Evolutionary conservation across 2,329 filamentous ascomycete species (phyloP), one percentile per base, ranked within the genome.

Genomic region (Colletotrichum tamarilloi): DNA sequence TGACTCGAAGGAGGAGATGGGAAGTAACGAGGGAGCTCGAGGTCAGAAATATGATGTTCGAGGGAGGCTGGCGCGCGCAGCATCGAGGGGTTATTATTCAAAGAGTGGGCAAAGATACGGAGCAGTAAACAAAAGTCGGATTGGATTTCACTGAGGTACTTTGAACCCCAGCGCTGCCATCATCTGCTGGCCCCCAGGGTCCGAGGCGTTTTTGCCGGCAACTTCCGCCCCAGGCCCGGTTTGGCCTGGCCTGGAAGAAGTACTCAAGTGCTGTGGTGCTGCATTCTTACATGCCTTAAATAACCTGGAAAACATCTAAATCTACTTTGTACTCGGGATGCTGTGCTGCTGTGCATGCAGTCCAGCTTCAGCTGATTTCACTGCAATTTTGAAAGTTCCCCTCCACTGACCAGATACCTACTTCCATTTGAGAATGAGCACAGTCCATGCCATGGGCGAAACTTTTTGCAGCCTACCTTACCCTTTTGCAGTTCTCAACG

Each of bases 111-210:
- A 66, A 73, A 73, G 67, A 71, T 66, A 70, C 35, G n/a, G 60
- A 62, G 42, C 62, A 65, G 71, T 71, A 73, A 71, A 73, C 67
- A 73, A 71, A 73, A 73, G 71, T 71, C 62, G 62, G 56, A 73
- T 71, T 62, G 62, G 57, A 73, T 73, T 60, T 71, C 67, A 73
- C 56, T 66, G 38, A 42, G 38, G 38, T 42, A 71, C 65, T 57
- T 65, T 35, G 46, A 32, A 55, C 32, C 53, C 63, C 63, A 70
- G 67, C 62, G 60, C 53, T 68, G 68, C 68, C 56, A 71, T 67
- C 57, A 62, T 49, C 49, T 58, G 38, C 52, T 46, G 64, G 22
- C 19, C 57, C 38, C 52, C 56, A 64, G 70, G 60, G 55, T 70
- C 70, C 60, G 67, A 62, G 55, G 65, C 57, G 65, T 24, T 64